Conservation (phyloP, 192 early-diverging fungal genomes). For the Coemansia sp. region DNA sequence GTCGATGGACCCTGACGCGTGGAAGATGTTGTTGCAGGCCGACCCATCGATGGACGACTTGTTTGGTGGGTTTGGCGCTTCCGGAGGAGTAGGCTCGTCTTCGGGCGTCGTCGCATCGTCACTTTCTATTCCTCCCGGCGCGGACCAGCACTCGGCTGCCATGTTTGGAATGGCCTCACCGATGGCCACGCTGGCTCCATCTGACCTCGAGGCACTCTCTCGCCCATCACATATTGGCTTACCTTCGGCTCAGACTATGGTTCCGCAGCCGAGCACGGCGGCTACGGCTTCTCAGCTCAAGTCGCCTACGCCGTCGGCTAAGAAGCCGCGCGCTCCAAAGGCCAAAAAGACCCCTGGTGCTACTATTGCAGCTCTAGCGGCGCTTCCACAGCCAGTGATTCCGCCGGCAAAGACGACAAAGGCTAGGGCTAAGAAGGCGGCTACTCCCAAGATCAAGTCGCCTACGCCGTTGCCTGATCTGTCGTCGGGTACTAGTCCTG, state of each 20-base stretch:
- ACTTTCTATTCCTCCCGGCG: not conserved
- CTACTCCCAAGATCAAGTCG: conserved; percentile 52
- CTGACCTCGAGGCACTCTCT: conserved; percentile 41
- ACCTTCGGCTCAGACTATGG: not conserved
- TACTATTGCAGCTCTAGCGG: not conserved
- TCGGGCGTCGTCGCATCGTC: not conserved
- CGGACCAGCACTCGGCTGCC: not conserved
- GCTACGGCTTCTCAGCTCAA: conserved; percentile 15
- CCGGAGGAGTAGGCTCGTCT: not conserved
- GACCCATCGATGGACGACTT: conserved; percentile 42
- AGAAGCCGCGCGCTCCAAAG: conserved; percentile 48
- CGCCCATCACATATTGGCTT: not conserved
- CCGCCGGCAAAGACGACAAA: conserved; percentile 7
- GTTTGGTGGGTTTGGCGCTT: conserved; percentile 12
- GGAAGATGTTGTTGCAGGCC: conserved; percentile 44
- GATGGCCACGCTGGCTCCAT: conserved; percentile 33
- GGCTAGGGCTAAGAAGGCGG: conserved; percentile 28
- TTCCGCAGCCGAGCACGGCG: not conserved
- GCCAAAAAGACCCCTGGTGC: conserved; percentile 24
- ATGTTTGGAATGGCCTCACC: conserved; percentile 1
- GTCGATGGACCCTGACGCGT: conserved; percentile 39
- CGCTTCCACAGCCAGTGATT: too few species aligned
- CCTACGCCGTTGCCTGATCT: conserved; percentile 37
- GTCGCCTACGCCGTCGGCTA: conserved; percentile 31
- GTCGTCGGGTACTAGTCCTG: not conserved